These are phyloP conservation scores for Erysimum cheiri DNA, from an alignment of 441 rosid genomes.

Conservation along the genomic window DNA sequence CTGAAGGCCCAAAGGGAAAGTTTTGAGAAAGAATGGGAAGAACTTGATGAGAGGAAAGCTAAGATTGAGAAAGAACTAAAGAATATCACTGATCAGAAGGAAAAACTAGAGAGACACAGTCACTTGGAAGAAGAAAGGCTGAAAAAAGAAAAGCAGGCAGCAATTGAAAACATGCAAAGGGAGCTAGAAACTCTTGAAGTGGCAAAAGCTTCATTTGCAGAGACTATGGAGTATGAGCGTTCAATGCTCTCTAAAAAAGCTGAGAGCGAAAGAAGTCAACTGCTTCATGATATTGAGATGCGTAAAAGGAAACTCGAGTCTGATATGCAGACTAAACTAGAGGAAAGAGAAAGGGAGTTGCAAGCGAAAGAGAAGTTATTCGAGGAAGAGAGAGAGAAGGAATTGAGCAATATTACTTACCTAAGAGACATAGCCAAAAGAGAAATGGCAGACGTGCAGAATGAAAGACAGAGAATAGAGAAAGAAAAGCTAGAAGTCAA, in stretches of 20 bases:
- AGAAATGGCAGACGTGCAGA: conserved; percentile 84
- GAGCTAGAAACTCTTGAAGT: conserved; percentile 73
- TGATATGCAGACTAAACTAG: conserved; percentile 63
- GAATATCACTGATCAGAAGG: conserved; percentile 57
- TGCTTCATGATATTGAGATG: conserved; percentile 73
- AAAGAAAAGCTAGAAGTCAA: conserved; percentile 73
- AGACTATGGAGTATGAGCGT: conserved; percentile 77
- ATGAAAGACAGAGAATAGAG: conserved; percentile 61
- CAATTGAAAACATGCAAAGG: conserved; percentile 57
- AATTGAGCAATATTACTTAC: conserved; percentile 67
- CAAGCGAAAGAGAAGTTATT: conserved; percentile 60
- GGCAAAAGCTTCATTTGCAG: conserved; percentile 74
- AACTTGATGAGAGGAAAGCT: conserved; percentile 77
- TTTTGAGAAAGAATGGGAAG: conserved; percentile 97
- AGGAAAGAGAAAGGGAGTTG: conserved; percentile 70
- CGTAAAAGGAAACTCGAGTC: conserved; percentile 71
- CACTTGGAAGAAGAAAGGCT: conserved; percentile 71
- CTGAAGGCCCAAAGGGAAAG: conserved; percentile 80
- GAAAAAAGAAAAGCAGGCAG: conserved; percentile 61
- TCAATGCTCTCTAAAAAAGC: conserved; percentile 61
- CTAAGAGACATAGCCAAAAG: conserved; percentile 80
- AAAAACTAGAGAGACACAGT: conserved; percentile 68
- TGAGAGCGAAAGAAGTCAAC: conserved; percentile 75
- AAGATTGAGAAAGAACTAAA: conserved; percentile 61
- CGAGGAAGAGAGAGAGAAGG: conserved; percentile 87